Evolutionary conservation across 768 basidiomycete genomes (phyloP), one percentile per base, ranked within the genome.

Genomic region (Suillus subalutaceus): DNA sequence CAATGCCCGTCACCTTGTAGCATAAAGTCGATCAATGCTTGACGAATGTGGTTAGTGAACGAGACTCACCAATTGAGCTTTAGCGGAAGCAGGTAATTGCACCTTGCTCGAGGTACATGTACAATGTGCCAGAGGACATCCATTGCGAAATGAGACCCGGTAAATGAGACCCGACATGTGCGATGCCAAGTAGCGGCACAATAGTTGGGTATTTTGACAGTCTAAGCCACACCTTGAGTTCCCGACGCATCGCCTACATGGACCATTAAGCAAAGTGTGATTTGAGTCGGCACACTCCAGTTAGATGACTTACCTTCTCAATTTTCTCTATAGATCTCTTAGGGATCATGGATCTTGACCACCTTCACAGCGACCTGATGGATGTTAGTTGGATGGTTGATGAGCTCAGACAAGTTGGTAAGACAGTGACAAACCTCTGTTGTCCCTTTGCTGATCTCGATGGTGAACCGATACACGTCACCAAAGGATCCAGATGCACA

Each of bases 171-270:
- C 12, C 40, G 15, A 41, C 15, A 6, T 15, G 40, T 32, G 68
- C 50, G 9, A 65, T 53, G 18, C 73, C 71, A 32, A 61, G 64
- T 30, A 73, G 67, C 4, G 67, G 68, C 1, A 74, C 48, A n/a
- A 74, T 63, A 64, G 71, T 74, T 16, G 26, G 44, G 61, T 74
- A 68, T 18, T 50, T 18, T 35, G 35, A 35, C 15, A 74, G 63
- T 43, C 57, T 26, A 35, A 61, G 63, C 73, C 73, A 74, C 30
- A 72, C 72, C n/a, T 62, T 62, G 20, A 73, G 63, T 63, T 73
- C 72, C 7, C 70, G 69, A n/a, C 63, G 63, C 16, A 73, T 48
- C 32, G 60, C 16, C 72, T 73, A 48, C 9, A 41, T 48, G 12
- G 7, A 23, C 4, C 4, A 30, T 20, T 26, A 4, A 52, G 35